Conservation (phyloP, 352 stramenopile species). For the Phytophthora litchii region DNA sequence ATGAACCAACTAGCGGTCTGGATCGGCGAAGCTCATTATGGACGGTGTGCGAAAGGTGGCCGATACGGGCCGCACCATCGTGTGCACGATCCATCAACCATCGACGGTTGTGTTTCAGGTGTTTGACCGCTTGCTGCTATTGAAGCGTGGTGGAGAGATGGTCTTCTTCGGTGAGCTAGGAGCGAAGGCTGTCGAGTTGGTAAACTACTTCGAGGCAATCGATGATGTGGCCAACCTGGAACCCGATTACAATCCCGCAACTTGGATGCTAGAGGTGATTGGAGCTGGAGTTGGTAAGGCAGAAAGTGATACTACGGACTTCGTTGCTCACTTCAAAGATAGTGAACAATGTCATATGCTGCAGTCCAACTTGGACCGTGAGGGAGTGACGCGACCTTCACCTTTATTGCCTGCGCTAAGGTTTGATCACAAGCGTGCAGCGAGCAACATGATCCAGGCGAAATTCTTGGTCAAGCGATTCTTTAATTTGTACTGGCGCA, state of each 20-base stretch:
- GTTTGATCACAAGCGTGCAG: slow-evolving; percentile 15
- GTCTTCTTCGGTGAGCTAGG: slow-evolving; percentile 17
- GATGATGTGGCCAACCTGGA: slow-evolving; percentile 6
- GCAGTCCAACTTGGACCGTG: slow-evolving; percentile 3
- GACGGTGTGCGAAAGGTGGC: slow-evolving; percentile 22
- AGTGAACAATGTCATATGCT: slow-evolving; percentile 8
- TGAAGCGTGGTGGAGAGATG: slow-evolving; percentile 19
- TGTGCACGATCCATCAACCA: slow-evolving; percentile 13
- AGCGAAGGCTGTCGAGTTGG: slow-evolving; percentile 3
- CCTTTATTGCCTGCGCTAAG: slow-evolving; percentile 3
- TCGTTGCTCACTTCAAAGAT: slow-evolving; percentile 13
- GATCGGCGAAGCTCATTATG: slow-evolving; percentile 27
- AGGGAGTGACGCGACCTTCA: slow-evolving; percentile 6
- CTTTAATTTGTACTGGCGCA: slow-evolving; percentile 19
- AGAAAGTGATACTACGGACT: slow-evolving; percentile 1
- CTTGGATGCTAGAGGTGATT: slow-evolving; percentile 21
- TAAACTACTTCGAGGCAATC: slow-evolving; percentile 19
- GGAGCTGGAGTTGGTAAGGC: slow-evolving; percentile 9
- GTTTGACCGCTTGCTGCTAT: slow-evolving; percentile 16
- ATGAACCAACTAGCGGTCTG: slow-evolving; percentile 24
- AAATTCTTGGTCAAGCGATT: slow-evolving; percentile 17
- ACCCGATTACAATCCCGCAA: slow-evolving; percentile 8
- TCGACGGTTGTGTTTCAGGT: slow-evolving; percentile 12
- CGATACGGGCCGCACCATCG: slow-evolving; percentile 9
- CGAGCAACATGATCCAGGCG: slow-evolving; percentile 11